phyloP scores from a whole-genome alignment of 2,329 filamentous ascomycete species.

The Fusarium nanum region DNA sequence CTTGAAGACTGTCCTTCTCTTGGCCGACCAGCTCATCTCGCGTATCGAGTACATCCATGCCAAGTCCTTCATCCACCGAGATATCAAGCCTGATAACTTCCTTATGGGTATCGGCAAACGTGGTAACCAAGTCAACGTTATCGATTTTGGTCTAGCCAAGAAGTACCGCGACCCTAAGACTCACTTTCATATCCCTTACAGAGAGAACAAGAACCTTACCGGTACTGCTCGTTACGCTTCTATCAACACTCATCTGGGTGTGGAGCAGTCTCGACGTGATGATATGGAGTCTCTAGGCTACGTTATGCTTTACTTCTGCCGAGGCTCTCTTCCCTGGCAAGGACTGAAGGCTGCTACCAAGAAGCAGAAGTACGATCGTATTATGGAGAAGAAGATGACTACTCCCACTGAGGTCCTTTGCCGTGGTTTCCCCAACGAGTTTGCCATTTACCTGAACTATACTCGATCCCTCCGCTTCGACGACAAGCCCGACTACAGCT shows the following conservation, averaged over 20 bases:
- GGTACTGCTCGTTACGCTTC: conserved; percentile 98
- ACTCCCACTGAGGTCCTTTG: conserved; percentile 98
- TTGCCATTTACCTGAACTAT: conserved; percentile 99
- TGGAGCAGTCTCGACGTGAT: conserved; percentile 98
- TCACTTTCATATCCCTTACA: conserved; percentile 99
- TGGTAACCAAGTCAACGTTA: conserved; percentile 99
- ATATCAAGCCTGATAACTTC: conserved; percentile 99
- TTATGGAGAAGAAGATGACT: conserved; percentile 99
- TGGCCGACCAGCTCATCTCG: conserved; percentile 98
- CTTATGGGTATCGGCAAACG: conserved; percentile 99
- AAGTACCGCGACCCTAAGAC: conserved; percentile 99
- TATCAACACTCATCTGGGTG: conserved; percentile 98
- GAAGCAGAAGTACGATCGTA: conserved; percentile 99
- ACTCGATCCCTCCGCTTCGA: conserved; percentile 98
- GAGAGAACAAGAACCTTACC: conserved; percentile 99
- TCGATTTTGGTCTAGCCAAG: conserved; percentile 99
- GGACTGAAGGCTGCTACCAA: conserved; percentile 98
- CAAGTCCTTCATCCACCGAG: conserved; percentile 99
- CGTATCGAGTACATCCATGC: conserved; percentile 99
- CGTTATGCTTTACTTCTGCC: conserved; percentile 99
- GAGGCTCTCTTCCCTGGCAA: conserved; percentile 98
- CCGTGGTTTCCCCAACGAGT: conserved; percentile 99
- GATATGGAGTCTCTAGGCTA: conserved; percentile 99
- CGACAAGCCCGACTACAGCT: conserved; percentile 99
- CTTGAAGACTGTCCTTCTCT: conserved; percentile 94